phyloP scores from a whole-genome alignment of 352 stramenopile species.

The Phytopythium litorale region DNA sequence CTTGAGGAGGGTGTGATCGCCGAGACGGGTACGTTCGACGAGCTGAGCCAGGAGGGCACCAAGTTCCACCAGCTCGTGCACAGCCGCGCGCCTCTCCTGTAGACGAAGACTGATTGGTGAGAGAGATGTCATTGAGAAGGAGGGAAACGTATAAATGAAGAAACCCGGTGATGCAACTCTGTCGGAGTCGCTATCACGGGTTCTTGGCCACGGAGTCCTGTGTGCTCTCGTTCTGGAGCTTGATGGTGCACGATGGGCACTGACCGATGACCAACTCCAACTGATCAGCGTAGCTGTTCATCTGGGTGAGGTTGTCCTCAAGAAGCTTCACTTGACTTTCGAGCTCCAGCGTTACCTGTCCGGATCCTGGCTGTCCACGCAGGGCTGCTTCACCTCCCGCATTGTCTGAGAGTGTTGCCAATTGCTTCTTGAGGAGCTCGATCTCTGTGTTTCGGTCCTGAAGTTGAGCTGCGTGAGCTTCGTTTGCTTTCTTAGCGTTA shows the following conservation, averaged over 20 bases:
- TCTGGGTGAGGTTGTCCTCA: conserved; percentile 75
- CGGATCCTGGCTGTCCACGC: not conserved
- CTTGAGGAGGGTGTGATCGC: conserved; percentile 77
- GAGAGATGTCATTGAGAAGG: not conserved
- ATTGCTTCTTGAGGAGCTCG: conserved; percentile 25
- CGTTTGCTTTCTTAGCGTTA: conserved; percentile 6
- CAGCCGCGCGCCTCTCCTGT: conserved; percentile 56
- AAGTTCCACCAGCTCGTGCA: conserved; percentile 77
- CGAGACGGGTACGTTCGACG: conserved; percentile 71
- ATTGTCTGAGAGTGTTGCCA: conserved; percentile 17
- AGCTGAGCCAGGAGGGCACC: conserved; percentile 71
- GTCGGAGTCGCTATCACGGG: not conserved
- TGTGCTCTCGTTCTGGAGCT: conserved; percentile 65
- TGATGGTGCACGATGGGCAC: conserved; percentile 62
- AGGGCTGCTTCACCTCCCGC: not conserved
- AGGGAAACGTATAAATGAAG: not conserved
- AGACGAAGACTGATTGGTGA: conserved; percentile 8
- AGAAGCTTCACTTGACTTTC: conserved; percentile 43
- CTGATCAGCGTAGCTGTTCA: conserved; percentile 79
- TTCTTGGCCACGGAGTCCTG: conserved; percentile 32
- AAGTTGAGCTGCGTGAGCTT: conserved; percentile 13
- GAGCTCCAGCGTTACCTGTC: conserved; percentile 3
- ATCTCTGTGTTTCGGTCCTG: conserved; percentile 33
- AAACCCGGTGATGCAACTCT: not conserved
- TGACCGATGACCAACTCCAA: conserved; percentile 71